Evolutionary conservation across 805 yeast species (phyloP).

Genomic region (Starmerella sp.): DNA sequence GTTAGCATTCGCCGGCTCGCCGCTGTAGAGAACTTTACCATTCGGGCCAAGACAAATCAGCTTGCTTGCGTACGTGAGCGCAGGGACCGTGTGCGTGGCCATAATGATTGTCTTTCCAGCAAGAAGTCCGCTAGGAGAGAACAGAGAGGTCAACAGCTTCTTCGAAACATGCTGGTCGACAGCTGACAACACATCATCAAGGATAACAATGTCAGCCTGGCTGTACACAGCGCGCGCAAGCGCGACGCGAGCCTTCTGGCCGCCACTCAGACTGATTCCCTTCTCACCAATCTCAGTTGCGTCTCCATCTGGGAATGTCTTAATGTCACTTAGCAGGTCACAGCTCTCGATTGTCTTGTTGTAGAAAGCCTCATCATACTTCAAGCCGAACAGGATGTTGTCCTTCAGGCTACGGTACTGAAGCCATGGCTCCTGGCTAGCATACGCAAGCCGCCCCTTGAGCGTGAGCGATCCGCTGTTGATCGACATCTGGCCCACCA

Average conservation of each 20-base stretch:
- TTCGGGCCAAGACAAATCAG: slow-evolving; percentile 4
- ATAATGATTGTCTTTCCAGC: slow-evolving; percentile 61
- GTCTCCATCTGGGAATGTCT: slow-evolving; percentile 72
- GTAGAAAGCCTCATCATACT: slow-evolving; percentile 65
- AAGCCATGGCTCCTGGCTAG: slow-evolving; percentile 86
- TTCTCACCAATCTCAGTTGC: slow-evolving; percentile 86
- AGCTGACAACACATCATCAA: slow-evolving; percentile 89
- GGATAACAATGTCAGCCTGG: slow-evolving; percentile 72
- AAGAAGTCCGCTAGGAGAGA: slow-evolving; percentile 73
- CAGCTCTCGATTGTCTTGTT: slow-evolving; percentile 49
- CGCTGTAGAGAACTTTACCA: slow-evolving; percentile 5
- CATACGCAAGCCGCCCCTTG: slow-evolving; percentile 68
- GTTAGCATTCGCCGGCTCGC: background rate
- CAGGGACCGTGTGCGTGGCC: slow-evolving; percentile 81
- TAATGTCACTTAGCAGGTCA: slow-evolving; percentile 65
- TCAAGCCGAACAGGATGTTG: slow-evolving; percentile 66
- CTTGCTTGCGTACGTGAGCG: slow-evolving; percentile 32
- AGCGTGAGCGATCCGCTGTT: slow-evolving; percentile 54
- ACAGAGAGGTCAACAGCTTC: slow-evolving; percentile 54
- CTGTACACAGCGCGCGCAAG: slow-evolving; percentile 89
- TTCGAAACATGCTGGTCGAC: slow-evolving; percentile 87
- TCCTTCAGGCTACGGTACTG: slow-evolving; percentile 82
- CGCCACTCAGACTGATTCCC: slow-evolving; percentile 88
- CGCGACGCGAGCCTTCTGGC: slow-evolving; percentile 86
- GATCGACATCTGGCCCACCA: slow-evolving; percentile 68